Evolutionary conservation across 352 stramenopile species (phyloP).

Genomic region (Phytopythium cucurbitacearum): DNA sequence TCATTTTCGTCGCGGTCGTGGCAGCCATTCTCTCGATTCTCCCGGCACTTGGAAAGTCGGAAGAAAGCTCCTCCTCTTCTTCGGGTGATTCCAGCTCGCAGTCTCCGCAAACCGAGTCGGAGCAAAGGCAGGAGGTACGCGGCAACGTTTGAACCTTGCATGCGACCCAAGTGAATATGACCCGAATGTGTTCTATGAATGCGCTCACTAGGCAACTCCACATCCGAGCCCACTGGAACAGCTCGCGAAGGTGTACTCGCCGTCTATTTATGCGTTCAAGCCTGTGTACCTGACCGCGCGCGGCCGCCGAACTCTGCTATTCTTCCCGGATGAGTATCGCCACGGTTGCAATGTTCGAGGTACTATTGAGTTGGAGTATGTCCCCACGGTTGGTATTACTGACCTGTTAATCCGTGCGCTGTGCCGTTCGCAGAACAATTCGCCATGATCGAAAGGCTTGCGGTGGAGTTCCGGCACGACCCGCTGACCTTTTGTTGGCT

Average conservation of each 20-base stretch:
- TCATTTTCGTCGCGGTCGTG: constrained; percentile 33
- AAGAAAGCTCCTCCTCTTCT: constrained; percentile 2
- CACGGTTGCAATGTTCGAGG: constrained; percentile 54
- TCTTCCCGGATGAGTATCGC: constrained; percentile 44
- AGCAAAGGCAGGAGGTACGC: too few species aligned
- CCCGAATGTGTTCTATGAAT: neutral
- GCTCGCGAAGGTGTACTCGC: constrained; percentile 63
- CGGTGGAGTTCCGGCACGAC: constrained; percentile 63
- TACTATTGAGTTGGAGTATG: constrained; percentile 6
- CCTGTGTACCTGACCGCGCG: constrained; percentile 56
- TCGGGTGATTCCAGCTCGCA: too few species aligned
- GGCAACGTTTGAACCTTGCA: neutral
- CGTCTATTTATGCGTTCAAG: constrained; percentile 66
- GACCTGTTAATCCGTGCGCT: neutral
- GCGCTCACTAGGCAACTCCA: constrained; percentile 8
- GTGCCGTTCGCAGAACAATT: constrained; percentile 55
- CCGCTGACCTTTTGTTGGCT: constrained; percentile 79
- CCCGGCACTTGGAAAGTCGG: constrained; percentile 16
- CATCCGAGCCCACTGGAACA: constrained; percentile 34
- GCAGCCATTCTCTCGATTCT: constrained; percentile 45
- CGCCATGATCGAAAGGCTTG: constrained; percentile 52
- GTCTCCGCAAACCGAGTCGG: too few species aligned
- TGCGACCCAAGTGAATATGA: neutral
- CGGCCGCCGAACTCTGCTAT: constrained; percentile 53
- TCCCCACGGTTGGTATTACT: neutral